These are phyloP conservation scores for Mortierella sp. DNA, from an alignment of 371 early-diverging fungal species.

Conservation along the genomic window DNA sequence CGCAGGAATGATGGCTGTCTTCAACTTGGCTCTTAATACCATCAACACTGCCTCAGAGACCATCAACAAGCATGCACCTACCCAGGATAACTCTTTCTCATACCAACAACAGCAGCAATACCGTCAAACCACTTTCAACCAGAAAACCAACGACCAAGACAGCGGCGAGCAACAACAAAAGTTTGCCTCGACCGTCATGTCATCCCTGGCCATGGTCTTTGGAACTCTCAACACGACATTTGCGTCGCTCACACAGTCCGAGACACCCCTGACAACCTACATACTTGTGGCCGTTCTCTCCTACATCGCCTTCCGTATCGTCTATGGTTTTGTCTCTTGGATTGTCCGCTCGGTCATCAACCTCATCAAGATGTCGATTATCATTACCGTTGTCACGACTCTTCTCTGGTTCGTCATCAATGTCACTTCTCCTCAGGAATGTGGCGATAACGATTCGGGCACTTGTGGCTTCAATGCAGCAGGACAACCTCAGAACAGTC, in stretches of 20 bases:
- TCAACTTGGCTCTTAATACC: constrained; percentile 40
- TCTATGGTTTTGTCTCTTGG: constrained; percentile 45
- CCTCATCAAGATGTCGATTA: constrained; percentile 45
- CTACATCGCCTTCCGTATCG: constrained; percentile 40
- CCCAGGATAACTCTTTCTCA: background rate
- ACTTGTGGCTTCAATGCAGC: background rate
- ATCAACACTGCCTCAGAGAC: constrained; percentile 17
- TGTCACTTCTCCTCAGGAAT: constrained; percentile 17
- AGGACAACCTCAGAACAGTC: constrained; percentile 13
- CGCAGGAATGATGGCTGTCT: constrained; percentile 40
- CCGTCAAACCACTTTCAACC: background rate
- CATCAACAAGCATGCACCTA: constrained; percentile 5
- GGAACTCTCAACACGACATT: constrained; percentile 37
- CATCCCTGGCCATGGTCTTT: constrained; percentile 23
- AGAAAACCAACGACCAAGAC: constrained; percentile 15
- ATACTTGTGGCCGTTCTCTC: constrained; percentile 37
- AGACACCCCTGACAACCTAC: constrained; percentile 51
- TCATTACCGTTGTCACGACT: constrained; percentile 32
- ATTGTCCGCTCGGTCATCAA: constrained; percentile 49
- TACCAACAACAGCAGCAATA: constrained; percentile 9
- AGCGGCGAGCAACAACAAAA: constrained; percentile 2
- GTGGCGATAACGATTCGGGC: background rate
- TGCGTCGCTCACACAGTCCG: constrained; percentile 28
- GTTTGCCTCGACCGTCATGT: constrained; percentile 27
- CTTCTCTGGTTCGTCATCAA: constrained; percentile 51